Base-by-base conservation (phyloP, 768 basidiomycete species). In the Auricularia sp. region DNA sequence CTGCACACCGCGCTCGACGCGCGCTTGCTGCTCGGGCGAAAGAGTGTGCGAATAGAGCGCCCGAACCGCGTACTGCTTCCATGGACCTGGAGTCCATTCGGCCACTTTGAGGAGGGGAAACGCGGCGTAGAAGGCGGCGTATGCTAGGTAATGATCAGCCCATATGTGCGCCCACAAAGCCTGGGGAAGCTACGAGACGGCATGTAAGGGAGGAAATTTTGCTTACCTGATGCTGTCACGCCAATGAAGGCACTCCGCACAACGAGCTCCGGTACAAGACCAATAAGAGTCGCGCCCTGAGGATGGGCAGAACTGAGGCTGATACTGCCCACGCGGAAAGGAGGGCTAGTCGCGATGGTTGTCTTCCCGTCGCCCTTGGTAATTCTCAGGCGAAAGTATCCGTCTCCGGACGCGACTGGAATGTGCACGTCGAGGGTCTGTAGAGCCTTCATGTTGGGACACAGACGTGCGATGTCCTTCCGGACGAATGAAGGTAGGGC, bases 51-150 rank as follows among this genome's bases (percentile, higher is more conserved):
- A 11, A 44, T 67, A 67, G n/a, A 65, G 24, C 33, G 62, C 62
- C 11, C 65, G 66, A 13, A 61, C 29, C 3, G 65, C 66, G 47
- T 65, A 68, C 18, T 34, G n/a, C 58, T 64, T 64, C 62, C 67
- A 67, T 5, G 66, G 68, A 16, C 68, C 68, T 7, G 68, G 68
- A 16, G 64, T 67, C 63, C 64, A 68, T 34, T 64, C 59, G 21
- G 68, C 65, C n/a, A 67, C 8, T 42, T 67, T 68, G 37, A 67
- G 64, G 47, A 68, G 16, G 3, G 68, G 68, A 42, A 68, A 65
- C 16, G 66, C 37, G 45, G 68, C 66, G 61, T 68, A 68, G 64
- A 68, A 65, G 3, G 61, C 56, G 7, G 68, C 66, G 33, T 62
- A 67, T 51, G 63, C 66, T 65, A 29, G 29, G 29, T 29, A 29